Percentiles rank a stretch among this genome's conserved stretches.
Evolutionary conservation across 139 green algal species (phyloP).

Genomic region (Chlamydomonas asymmetrica): DNA sequence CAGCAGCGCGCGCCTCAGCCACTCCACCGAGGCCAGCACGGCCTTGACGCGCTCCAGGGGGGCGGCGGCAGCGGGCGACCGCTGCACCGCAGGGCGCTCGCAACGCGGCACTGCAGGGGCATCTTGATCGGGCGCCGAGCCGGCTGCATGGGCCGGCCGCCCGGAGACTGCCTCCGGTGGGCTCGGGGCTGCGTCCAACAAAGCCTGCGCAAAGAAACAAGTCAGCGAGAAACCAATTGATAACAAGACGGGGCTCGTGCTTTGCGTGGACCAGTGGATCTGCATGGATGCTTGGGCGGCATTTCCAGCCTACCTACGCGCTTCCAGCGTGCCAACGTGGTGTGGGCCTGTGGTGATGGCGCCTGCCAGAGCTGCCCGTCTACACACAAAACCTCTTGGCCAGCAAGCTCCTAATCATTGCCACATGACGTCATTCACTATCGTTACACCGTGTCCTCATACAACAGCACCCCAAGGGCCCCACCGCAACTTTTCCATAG

Average conservation of each 20-base stretch:
- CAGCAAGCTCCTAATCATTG: too few species aligned
- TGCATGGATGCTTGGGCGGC: too few species aligned
- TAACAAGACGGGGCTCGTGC: too few species aligned
- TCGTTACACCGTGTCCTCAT: too few species aligned
- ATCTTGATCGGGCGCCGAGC: not conserved
- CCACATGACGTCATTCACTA: too few species aligned
- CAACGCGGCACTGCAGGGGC: not conserved
- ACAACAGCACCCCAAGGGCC: not conserved
- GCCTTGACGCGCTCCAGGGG: constrained; percentile 31
- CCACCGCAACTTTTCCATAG: not conserved
- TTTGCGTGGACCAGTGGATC: too few species aligned
- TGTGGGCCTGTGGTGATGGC: too few species aligned
- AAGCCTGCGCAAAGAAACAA: not conserved
- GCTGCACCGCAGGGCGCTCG: not conserved
- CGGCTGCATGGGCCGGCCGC: not conserved
- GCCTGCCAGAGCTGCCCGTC: too few species aligned
- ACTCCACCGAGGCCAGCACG: constrained; percentile 25
- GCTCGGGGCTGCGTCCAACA: too few species aligned
- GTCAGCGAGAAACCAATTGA: not conserved
- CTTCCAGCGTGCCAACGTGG: too few species aligned
- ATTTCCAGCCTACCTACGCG: too few species aligned
- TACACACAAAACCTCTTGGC: too few species aligned
- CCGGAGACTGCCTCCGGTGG: not conserved
- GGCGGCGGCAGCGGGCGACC: constrained; percentile 8
- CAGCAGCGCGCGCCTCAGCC: constrained; percentile 21